Base-by-base conservation (phyloP, 306 rosid genomes). In the Pterocarpus macrocarpus region DNA sequence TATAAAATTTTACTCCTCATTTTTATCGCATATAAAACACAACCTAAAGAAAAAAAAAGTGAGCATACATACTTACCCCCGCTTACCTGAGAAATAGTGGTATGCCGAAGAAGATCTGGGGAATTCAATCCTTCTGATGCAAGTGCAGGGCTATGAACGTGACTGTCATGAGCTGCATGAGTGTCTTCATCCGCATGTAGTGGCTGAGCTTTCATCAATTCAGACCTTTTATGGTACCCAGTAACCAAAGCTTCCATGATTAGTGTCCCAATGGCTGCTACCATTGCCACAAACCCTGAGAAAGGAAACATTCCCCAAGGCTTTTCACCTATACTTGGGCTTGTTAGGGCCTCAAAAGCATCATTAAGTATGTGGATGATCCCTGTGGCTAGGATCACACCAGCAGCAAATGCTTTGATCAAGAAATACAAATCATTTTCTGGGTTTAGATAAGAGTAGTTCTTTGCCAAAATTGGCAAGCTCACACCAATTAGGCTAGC, bases 241-340 rank as follows among this genome's bases (percentile, higher is more conserved):
- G 86, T 86, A 4, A 88, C 82, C 52, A 88, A 79, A 43, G 89
- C 81, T 65, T 92, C 97, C 79, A 90, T 61, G 85, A 88, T 84
- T 58, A 92, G 63, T 36, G 95, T 89, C 32, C 81, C 88, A 59
- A 81, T 76, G 0, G 95, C 92, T 1, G 94, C 83, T 4, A 88
- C 10, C 97, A 90, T 92, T 2, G 94, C 91, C 0, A 90, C 81
- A 69, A 92, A 88, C 12, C 94, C 93, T 0, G 94, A 28, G 1
- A 92, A 89, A 7, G 97, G 94, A 66, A 90, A 92, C 78, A 81
- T 14, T 30, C 78, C 63, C 97, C 97, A 92, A 11, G 90, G 94
- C 30, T 69, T 84, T 63, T 82, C 72, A 33, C 84, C 55, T 12
- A 89, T 79, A 79, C 92, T 86, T 11, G 91, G 88, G 81, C 74